These are phyloP conservation scores for Sherardia arvensis DNA, from an alignment of 257 asterid species.

Conservation along the genomic window DNA sequence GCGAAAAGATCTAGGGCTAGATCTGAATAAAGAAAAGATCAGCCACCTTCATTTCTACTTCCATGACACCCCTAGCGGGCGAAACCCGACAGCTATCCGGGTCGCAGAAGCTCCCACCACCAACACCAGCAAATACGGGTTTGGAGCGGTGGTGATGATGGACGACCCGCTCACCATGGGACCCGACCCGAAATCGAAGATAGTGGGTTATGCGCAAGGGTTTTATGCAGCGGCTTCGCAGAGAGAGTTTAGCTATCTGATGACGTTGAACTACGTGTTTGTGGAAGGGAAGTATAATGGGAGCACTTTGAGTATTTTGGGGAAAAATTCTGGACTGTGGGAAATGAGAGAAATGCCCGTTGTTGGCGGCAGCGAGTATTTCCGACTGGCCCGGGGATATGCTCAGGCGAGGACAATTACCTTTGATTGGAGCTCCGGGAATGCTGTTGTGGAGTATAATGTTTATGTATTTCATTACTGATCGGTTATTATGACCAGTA, in stretches of 20 bases:
- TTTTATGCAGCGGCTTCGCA: constrained; percentile 18
- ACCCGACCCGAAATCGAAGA: constrained; percentile 14
- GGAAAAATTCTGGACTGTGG: constrained; percentile 12
- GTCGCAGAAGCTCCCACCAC: constrained; percentile 22
- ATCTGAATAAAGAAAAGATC: constrained; percentile 17
- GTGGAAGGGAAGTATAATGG: constrained; percentile 28
- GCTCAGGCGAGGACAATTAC: constrained; percentile 20
- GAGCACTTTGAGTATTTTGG: constrained; percentile 29
- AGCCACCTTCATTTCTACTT: constrained; percentile 34
- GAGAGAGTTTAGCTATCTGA: constrained; percentile 9
- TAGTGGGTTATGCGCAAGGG: constrained; percentile 30
- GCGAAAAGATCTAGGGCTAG: constrained; percentile 12
- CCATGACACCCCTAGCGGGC: neutral
- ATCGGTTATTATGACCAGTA: too few species aligned
- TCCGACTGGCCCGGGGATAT: constrained; percentile 26
- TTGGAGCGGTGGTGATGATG: constrained; percentile 21
- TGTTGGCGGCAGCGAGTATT: constrained; percentile 27
- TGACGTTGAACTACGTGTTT: constrained; percentile 24
- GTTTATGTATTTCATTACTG: constrained; percentile 25
- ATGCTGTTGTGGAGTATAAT: constrained; percentile 31
- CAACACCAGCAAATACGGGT: constrained; percentile 13
- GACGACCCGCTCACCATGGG: constrained; percentile 28
- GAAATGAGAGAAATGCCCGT: constrained; percentile 26
- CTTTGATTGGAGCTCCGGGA: constrained; percentile 9
- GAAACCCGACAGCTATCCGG: constrained; percentile 11